A percentile compares a stretch with the other conserved stretches of the same genome.
These are phyloP conservation scores for Zygosaccharomyces gambellarensis DNA, from an alignment of 805 yeast genomes.

Conservation along the genomic window DNA sequence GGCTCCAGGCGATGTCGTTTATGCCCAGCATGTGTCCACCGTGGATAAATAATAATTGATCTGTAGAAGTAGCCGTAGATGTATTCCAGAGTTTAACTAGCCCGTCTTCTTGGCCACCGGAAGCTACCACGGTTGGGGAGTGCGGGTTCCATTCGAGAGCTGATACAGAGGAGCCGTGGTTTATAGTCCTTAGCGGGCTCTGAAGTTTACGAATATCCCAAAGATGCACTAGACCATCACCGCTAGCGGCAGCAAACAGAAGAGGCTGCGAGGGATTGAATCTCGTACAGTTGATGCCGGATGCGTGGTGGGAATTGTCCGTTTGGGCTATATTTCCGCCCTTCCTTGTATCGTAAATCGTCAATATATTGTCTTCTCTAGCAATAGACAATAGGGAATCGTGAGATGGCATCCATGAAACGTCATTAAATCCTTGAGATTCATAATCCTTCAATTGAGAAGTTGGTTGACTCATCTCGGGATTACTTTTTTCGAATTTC, in stretches of 20 bases:
- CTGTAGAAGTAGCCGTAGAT: constrained; percentile 42
- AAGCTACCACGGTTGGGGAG: constrained; percentile 50
- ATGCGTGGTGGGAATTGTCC: constrained; percentile 15
- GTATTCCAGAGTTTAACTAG: constrained; percentile 61
- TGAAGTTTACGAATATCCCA: constrained; percentile 60
- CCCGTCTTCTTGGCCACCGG: constrained; percentile 61
- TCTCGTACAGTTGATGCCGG: constrained; percentile 53
- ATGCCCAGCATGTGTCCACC: constrained; percentile 87
- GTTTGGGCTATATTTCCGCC: constrained; percentile 9
- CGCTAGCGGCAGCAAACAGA: constrained; percentile 64
- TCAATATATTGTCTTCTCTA: constrained; percentile 56
- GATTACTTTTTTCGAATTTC: constrained; percentile 31
- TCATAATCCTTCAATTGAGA: constrained; percentile 26
- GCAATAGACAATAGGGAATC: constrained; percentile 57
- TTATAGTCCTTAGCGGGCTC: constrained; percentile 29
- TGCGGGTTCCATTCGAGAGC: constrained; percentile 70
- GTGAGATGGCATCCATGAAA: constrained; percentile 63
- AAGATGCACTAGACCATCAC: constrained; percentile 48
- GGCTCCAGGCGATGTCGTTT: constrained; percentile 79
- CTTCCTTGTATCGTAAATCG: constrained; percentile 50
- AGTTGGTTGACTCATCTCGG: constrained; percentile 27
- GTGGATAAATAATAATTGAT: constrained; percentile 53
- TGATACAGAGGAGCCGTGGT: constrained; percentile 51
- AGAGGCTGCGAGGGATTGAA: constrained; percentile 54
- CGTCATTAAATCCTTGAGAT: constrained; percentile 58